These are phyloP conservation scores for Ophioceras dolichostomum DNA, from an alignment of 2,329 filamentous ascomycete species.

Conservation along the genomic window DNA sequence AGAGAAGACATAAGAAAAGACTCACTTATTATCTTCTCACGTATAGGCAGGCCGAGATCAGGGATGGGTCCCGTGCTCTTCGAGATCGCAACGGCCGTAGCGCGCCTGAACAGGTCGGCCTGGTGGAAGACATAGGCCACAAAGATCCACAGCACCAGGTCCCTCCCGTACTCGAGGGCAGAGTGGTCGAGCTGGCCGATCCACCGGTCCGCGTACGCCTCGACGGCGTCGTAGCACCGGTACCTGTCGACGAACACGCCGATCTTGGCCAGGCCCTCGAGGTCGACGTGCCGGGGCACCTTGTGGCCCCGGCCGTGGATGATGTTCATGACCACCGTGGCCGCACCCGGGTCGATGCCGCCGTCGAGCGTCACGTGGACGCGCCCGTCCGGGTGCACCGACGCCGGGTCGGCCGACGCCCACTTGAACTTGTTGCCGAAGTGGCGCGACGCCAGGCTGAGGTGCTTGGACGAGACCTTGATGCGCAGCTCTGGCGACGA, in stretches of 20 bases:
- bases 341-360: slow-evolving; percentile 23
- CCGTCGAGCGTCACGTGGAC: slow-evolving; percentile 14
- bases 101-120: slow-evolving; percentile 13
- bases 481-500: slow-evolving; percentile 14
- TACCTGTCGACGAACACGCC: slow-evolving; percentile 30
- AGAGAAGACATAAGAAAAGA: not conserved
- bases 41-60: slow-evolving; percentile 15
- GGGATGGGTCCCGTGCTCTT: slow-evolving; percentile 13
- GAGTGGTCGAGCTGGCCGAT: slow-evolving; percentile 10
- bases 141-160: slow-evolving; percentile 18
- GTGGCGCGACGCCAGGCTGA: slow-evolving; percentile 19
- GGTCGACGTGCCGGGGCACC: slow-evolving; percentile 21
- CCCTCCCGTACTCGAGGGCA: slow-evolving; percentile 10
- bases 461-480: slow-evolving; percentile 22
- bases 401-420: not conserved
- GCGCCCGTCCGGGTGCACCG: slow-evolving; percentile 16
- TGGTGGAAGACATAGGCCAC: slow-evolving; percentile 17
- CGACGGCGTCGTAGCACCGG: slow-evolving; percentile 26
- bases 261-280: slow-evolving; percentile 30
- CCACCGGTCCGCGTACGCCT: slow-evolving; percentile 28
- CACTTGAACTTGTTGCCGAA: slow-evolving; percentile 14
- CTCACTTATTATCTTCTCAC: slow-evolving; percentile 16
- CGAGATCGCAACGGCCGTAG: slow-evolving; percentile 12
- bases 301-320: slow-evolving; percentile 28
- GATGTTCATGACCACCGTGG: slow-evolving; percentile 28